These are phyloP conservation scores for Purpureocillium takamizusanense DNA, from an alignment of 2,329 filamentous ascomycete genomes.

Conservation along the genomic window DNA sequence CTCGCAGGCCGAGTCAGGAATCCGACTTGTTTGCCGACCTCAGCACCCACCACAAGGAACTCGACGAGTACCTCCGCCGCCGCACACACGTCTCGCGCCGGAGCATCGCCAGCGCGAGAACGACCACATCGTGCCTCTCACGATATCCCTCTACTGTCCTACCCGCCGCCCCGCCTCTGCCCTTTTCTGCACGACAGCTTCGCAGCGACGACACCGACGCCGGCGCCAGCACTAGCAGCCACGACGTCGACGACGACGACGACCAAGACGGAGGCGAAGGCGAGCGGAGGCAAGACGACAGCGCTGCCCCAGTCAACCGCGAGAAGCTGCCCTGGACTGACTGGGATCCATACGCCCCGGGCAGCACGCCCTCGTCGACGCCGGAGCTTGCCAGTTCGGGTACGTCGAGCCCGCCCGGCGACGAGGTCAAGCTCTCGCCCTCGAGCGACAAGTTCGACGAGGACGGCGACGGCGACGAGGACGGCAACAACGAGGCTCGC, in stretches of 20 bases:
- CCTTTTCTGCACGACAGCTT: no score
- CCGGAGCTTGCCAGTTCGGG: neutral
- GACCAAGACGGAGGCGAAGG: no score
- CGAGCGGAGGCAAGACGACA: no score
- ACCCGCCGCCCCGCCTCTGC: no score
- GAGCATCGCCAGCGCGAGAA: no score
- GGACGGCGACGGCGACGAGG: neutral
- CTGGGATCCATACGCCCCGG: neutral
- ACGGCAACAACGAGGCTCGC: neutral
- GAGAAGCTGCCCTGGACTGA: neutral
- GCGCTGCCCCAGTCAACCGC: no score
- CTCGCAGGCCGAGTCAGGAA: neutral
- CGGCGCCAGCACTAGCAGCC: no score
- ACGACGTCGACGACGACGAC: no score
- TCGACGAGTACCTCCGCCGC: constrained; percentile 6
- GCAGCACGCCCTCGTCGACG: neutral
- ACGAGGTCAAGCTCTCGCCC: neutral
- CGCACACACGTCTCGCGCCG: no score
- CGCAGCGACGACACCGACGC: no score
- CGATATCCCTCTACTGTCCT: no score
- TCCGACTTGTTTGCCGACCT: constrained; percentile 10
- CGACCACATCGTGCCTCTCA: no score
- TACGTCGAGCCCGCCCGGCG: neutral
- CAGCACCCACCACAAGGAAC: constrained; percentile 6
- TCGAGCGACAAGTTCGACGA: constrained; percentile 4